Conservation (phyloP, 257 asterid genomes). For the Salvia miltiorrhiza region DNA sequence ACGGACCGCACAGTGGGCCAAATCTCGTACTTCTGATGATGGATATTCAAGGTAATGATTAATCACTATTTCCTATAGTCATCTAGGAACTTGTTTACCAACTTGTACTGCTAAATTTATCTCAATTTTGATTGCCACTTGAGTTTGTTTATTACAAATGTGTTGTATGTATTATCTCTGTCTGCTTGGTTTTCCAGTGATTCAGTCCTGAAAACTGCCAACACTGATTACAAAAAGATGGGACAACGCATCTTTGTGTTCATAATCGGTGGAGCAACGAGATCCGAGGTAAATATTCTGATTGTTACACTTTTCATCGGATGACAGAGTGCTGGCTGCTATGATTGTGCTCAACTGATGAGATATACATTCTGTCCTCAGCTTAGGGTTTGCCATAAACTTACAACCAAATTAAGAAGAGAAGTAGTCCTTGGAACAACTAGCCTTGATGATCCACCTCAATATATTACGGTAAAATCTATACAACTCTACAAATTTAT, state of each 20-base stretch:
- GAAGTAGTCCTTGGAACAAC: slow-evolving; percentile 96
- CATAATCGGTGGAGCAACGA: slow-evolving; percentile 93
- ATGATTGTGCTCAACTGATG: slow-evolving; percentile 13
- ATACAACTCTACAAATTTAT: neutral
- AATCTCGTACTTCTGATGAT: slow-evolving; percentile 76
- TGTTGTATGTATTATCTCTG: slow-evolving; percentile 16
- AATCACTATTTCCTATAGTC: neutral
- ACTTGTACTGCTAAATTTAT: neutral
- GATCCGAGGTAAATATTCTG: slow-evolving; percentile 74
- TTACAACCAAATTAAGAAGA: slow-evolving; percentile 74
- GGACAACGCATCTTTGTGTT: slow-evolving; percentile 88
- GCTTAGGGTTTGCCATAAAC: slow-evolving; percentile 95
- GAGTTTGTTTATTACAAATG: neutral
- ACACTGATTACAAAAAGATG: slow-evolving; percentile 72
- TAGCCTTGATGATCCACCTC: slow-evolving; percentile 86
- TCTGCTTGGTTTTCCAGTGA: slow-evolving; percentile 46
- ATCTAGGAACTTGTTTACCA: neutral
- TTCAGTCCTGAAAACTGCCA: slow-evolving; percentile 50
- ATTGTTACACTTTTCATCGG: slow-evolving; percentile 7
- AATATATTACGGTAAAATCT: slow-evolving; percentile 63
- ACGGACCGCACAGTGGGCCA: slow-evolving; percentile 95
- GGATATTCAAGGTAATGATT: slow-evolving; percentile 71
- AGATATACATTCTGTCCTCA: slow-evolving; percentile 34
- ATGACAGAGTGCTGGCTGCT: neutral
- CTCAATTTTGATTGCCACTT: neutral